Conservation (phyloP, 2,329 filamentous ascomycete genomes). For the Fusarium vanettenii region DNA sequence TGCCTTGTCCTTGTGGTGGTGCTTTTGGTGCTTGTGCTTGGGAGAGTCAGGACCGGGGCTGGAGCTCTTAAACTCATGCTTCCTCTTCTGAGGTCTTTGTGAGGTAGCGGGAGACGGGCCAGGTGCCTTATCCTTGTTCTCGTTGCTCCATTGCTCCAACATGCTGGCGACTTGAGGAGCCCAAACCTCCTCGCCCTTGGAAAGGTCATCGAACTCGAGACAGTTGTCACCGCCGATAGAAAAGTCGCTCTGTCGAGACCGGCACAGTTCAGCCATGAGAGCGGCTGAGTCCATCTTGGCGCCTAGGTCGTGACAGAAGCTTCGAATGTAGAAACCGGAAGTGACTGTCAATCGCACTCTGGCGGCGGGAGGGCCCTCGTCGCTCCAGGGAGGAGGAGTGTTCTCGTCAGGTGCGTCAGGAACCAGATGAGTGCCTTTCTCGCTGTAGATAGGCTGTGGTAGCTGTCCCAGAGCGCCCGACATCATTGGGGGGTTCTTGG, state of each 20-base stretch:
- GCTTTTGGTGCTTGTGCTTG: slow-evolving; percentile 27
- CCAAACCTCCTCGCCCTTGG: slow-evolving; percentile 84
- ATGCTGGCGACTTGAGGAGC: slow-evolving; percentile 73
- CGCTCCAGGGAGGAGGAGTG: slow-evolving; percentile 67
- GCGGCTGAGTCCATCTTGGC: slow-evolving; percentile 83
- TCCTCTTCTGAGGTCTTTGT: slow-evolving; percentile 39
- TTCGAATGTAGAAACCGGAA: slow-evolving; percentile 96
- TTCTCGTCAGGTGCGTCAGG: slow-evolving; percentile 59
- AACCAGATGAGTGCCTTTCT: slow-evolving; percentile 64
- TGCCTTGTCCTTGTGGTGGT: slow-evolving; percentile 16
- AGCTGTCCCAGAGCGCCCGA: slow-evolving; percentile 67
- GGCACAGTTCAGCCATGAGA: slow-evolving; percentile 86
- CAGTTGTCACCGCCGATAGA: slow-evolving; percentile 76
- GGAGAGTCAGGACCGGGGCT: slow-evolving; percentile 6
- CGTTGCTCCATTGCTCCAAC: slow-evolving; percentile 57
- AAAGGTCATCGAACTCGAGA: slow-evolving; percentile 81
- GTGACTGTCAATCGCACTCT: slow-evolving; percentile 91
- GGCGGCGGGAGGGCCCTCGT: slow-evolving; percentile 78
- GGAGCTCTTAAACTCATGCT: slow-evolving; percentile 20
- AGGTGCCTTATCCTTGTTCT: slow-evolving; percentile 44
- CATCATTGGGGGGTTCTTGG: slow-evolving; percentile 61
- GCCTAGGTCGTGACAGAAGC: slow-evolving; percentile 91
- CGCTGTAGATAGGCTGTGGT: slow-evolving; percentile 55
- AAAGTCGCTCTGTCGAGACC: slow-evolving; percentile 86
- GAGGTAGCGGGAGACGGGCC: slow-evolving; percentile 31